A percentile compares a stretch with the other conserved stretches of the same genome.
These are phyloP conservation scores for Wallacemonas sp. DNA, from an alignment of 208 protist species.

Conservation along the genomic window DNA sequence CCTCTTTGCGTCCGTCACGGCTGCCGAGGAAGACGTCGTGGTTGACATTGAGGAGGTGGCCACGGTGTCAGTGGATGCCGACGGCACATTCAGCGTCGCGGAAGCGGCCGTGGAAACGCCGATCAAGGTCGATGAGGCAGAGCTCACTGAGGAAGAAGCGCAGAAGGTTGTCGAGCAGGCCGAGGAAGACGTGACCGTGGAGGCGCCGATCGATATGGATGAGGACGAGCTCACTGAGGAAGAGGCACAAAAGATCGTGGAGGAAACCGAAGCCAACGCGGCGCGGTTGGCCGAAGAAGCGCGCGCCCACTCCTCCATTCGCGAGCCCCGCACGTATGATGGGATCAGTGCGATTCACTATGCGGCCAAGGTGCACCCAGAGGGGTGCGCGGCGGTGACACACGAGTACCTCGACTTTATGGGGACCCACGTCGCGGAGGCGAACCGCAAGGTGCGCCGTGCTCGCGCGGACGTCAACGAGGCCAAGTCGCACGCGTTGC, in stretches of 20 bases:
- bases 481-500: constrained; percentile 29
- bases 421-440: constrained; percentile 16
- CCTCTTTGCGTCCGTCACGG: neutral
- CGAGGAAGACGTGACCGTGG: constrained; percentile 15
- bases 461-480: constrained; percentile 56
- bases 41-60: neutral
- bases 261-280: constrained; percentile 2
- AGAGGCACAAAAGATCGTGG: constrained; percentile 6
- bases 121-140: neutral
- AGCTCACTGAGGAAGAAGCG: too few species aligned
- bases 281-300: neutral
- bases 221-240: constrained; percentile 7
- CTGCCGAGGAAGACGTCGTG: neutral
- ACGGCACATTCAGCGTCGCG: neutral
- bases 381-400: constrained; percentile 28
- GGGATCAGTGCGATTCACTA: constrained; percentile 22
- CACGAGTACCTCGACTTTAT: constrained; percentile 41
- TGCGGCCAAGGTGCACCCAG: constrained; percentile 24
- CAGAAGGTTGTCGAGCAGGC: too few species aligned
- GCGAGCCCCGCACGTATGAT: constrained; percentile 21
- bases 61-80: neutral
- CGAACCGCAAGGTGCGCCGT: constrained; percentile 16
- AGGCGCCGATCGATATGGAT: constrained; percentile 13
- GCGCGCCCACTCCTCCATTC: neutral
- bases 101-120: neutral